A percentile compares a stretch with the other conserved stretches of the same genome.
These are phyloP conservation scores for Triangularia setosa DNA, from an alignment of 2,329 filamentous ascomycete species.

Conservation along the genomic window DNA sequence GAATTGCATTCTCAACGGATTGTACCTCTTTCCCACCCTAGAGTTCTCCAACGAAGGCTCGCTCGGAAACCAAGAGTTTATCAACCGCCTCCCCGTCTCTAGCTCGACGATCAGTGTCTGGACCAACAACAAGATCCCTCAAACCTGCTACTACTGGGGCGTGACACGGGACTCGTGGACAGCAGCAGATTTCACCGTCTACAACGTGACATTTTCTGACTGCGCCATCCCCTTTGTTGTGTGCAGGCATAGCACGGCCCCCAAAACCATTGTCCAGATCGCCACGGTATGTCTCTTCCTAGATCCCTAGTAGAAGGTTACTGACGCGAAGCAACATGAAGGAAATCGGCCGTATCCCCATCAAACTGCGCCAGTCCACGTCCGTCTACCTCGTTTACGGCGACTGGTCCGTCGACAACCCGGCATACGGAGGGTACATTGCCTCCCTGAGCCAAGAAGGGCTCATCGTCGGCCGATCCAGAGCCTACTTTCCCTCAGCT, in stretches of 20 bases:
- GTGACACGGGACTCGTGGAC: conserved; percentile 3
- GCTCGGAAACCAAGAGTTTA: conserved; percentile 8
- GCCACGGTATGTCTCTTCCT: background rate
- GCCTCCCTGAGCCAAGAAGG: conserved; percentile 6
- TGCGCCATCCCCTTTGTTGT: conserved; percentile 14
- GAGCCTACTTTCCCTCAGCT: conserved; percentile 8
- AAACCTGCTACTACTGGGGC: conserved; percentile 2
- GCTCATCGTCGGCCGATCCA: conserved; percentile 12
- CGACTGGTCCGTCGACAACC: conserved; percentile 8
- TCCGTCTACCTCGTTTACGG: conserved; percentile 15
- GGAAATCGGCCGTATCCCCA: conserved; percentile 5
- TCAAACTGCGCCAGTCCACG: conserved; percentile 1
- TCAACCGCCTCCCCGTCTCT: conserved; percentile 4
- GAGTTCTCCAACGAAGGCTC: conserved; percentile 3
- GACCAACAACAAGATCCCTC: conserved; percentile 11
- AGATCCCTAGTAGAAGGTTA: background rate
- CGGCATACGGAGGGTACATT: conserved; percentile 8
- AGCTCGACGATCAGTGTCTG: conserved; percentile 6
- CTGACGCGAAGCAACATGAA: background rate
- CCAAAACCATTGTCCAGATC: conserved; percentile 1
- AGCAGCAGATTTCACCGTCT: conserved; percentile 20
- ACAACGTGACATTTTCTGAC: conserved; percentile 21
- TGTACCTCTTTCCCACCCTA: conserved; percentile 6
- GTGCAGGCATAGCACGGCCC: conserved; percentile 1
- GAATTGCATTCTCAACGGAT: conserved; percentile 11